Conservation (phyloP, 2,329 filamentous ascomycete species). For the Juglanconis juglandina region DNA sequence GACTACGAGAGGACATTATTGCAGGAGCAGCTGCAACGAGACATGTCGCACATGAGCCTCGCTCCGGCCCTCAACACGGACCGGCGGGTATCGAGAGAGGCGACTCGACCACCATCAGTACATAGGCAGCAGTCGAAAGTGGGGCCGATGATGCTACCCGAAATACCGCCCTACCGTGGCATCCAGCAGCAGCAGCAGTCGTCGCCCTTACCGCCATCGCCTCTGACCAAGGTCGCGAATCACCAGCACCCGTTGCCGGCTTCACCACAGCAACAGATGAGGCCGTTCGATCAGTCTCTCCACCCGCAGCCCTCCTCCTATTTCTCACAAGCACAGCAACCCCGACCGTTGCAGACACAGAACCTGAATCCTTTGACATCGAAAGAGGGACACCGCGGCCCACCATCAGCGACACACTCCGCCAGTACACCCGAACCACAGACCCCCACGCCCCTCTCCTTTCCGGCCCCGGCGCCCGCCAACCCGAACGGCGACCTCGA, state of each 20-base stretch:
- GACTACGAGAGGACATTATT: constrained; percentile 57
- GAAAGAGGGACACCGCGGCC: constrained; percentile 10
- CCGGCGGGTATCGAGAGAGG: constrained; percentile 12
- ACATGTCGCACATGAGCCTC: constrained; percentile 57
- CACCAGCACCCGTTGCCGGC: constrained; percentile 21
- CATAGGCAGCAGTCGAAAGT: constrained; percentile 36
- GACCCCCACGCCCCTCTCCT: constrained; percentile 36
- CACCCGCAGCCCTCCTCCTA: constrained; percentile 23
- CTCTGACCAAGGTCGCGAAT: constrained; percentile 17
- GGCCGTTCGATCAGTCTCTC: constrained; percentile 21
- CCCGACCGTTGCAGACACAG: constrained; percentile 17
- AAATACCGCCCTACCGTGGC: constrained; percentile 55
- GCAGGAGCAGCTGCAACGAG: constrained; percentile 61
- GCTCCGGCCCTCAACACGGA: constrained; percentile 30
- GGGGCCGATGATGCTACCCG: constrained; percentile 43
- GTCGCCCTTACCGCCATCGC: constrained; percentile 20
- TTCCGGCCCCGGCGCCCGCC: constrained; percentile 54
- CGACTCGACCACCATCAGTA: constrained; percentile 14
- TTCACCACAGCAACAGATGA: constrained; percentile 19
- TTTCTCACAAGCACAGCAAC: constrained; percentile 10
- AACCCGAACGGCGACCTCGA: constrained; percentile 70
- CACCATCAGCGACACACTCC: constrained; percentile 13
- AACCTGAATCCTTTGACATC: constrained; percentile 14
- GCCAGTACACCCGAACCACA: constrained; percentile 17
- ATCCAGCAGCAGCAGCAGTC: constrained; percentile 26